Evolutionary conservation across 495 filamentous ascomycete species (phyloP), one percentile per base, ranked within the genome.

Genomic region (Pyronema domesticum): DNA sequence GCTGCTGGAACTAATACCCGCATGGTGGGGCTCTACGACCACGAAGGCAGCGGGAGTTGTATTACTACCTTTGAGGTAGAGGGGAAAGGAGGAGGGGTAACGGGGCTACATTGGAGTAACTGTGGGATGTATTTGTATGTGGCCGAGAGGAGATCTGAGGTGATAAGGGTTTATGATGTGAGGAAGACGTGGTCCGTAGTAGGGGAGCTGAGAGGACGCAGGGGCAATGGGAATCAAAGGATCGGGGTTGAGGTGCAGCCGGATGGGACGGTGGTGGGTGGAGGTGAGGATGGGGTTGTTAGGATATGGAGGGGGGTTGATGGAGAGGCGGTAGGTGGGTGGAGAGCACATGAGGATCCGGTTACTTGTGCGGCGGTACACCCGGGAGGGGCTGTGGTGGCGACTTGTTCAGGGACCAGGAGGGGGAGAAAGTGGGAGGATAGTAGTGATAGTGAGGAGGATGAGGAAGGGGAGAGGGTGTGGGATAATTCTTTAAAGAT

Each of bases 81-180:
- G 0, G 68, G 66, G 11, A 70, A 80, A 3, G 75, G 74, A 0
- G 86, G 86, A 0, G 89, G 91, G 2, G 67, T 96, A 15, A 81
- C 79, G 33, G 82, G 91, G 60, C 71, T 85, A 10, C 48, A 73
- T 1, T 94, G 86, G 89, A 89, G 83, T 59, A 75, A 79, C 0
- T 89, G 86, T 70, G 89, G 86, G n/a, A 71, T 78, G 56, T 96
- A 95, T 68, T 68, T 98, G 35, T 80, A 85, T 60, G 77, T 94
- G 13, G 83, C 80, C n/a, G 93, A 96, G 72, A 75, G 93, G 36
- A 78, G 77, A 6, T 82, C 85, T 49, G 72, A 76, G 39, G 82
- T 80, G 6, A 65, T 95, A 8, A 65, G 85, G 49, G 74, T 94
- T 1, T 95, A 88, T 69, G 91, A 98, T 69, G 72, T 95, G 30